Evolutionary conservation across 2,329 filamentous ascomycete species (phyloP).

Genomic region (Dendryphion nanum): DNA sequence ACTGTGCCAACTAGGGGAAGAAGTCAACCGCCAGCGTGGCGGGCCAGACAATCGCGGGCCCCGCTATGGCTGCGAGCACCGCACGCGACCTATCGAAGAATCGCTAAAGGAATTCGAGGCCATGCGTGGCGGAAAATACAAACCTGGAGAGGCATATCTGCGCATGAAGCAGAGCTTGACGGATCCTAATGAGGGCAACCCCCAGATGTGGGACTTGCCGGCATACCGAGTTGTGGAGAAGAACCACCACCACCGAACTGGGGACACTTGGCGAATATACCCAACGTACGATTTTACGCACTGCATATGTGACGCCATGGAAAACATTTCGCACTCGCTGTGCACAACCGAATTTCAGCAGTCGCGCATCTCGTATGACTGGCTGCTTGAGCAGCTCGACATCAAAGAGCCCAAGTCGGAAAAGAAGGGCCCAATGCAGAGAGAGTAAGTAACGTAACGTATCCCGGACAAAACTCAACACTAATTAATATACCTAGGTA

Average conservation of each 20-base stretch:
- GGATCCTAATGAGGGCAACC: constrained; percentile 69
- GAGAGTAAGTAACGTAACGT: constrained; percentile 61
- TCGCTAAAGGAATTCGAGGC: constrained; percentile 81
- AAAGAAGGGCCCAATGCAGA: constrained; percentile 72
- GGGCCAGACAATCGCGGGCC: constrained; percentile 67
- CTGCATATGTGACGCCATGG: constrained; percentile 88
- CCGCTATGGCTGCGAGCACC: constrained; percentile 78
- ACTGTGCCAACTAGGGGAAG: constrained; percentile 55
- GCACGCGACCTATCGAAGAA: constrained; percentile 69
- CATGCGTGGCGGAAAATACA: constrained; percentile 91
- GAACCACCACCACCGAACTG: constrained; percentile 73
- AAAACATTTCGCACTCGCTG: constrained; percentile 85
- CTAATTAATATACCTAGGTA: constrained; percentile 36
- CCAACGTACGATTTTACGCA: constrained; percentile 93
- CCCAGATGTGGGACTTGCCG: constrained; percentile 94
- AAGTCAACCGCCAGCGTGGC: constrained; percentile 85
- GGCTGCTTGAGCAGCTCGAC: constrained; percentile 75
- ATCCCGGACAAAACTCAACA: neutral
- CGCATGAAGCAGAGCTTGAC: constrained; percentile 85
- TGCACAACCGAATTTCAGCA: constrained; percentile 93
- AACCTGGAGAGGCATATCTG: constrained; percentile 76
- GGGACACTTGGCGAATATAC: constrained; percentile 85
- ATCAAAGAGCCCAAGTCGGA: constrained; percentile 68
- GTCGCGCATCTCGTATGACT: constrained; percentile 85
- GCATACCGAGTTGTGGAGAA: constrained; percentile 83